These are phyloP conservation scores for Wickerhamiella qilinensis DNA, from an alignment of 805 yeast species.

Conservation along the genomic window DNA sequence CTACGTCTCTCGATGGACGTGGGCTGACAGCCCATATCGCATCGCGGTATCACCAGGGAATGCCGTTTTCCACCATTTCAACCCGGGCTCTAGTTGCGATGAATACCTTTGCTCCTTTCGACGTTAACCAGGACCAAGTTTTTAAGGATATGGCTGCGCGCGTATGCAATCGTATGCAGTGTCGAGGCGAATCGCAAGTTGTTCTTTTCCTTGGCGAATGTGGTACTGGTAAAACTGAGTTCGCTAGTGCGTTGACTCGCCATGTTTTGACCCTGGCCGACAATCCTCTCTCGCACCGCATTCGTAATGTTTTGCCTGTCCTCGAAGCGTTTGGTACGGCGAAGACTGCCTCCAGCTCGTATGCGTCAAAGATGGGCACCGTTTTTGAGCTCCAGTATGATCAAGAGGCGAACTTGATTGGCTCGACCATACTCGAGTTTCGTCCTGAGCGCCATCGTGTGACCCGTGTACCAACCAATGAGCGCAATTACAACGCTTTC, in stretches of 20 bases:
- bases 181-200: slow-evolving; percentile 24
- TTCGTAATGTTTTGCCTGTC: slow-evolving; percentile 22
- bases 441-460: slow-evolving; percentile 40
- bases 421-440: slow-evolving; percentile 39
- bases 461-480: slow-evolving; percentile 32
- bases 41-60: slow-evolving; percentile 26
- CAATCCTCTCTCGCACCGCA: slow-evolving; percentile 22
- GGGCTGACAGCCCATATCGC: slow-evolving; percentile 28
- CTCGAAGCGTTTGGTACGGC: slow-evolving; percentile 26
- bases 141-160: slow-evolving; percentile 25
- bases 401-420: slow-evolving; percentile 29
- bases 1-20: slow-evolving; percentile 22
- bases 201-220: slow-evolving; percentile 26
- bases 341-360: slow-evolving; percentile 20
- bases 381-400: slow-evolving; percentile 38
- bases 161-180: slow-evolving; percentile 22
- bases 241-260: slow-evolving; percentile 18
- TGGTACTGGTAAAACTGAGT: slow-evolving; percentile 27
- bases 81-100: slow-evolving; percentile 24
- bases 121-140: slow-evolving; percentile 23
- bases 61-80: slow-evolving; percentile 25
- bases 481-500: slow-evolving; percentile 44
- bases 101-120: slow-evolving; percentile 24
- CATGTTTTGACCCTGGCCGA: slow-evolving; percentile 22
- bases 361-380: slow-evolving; percentile 38